Evolutionary conservation across 1,284 basidiomycete species (phyloP).

Genomic region (Pseudozyma sp.): DNA sequence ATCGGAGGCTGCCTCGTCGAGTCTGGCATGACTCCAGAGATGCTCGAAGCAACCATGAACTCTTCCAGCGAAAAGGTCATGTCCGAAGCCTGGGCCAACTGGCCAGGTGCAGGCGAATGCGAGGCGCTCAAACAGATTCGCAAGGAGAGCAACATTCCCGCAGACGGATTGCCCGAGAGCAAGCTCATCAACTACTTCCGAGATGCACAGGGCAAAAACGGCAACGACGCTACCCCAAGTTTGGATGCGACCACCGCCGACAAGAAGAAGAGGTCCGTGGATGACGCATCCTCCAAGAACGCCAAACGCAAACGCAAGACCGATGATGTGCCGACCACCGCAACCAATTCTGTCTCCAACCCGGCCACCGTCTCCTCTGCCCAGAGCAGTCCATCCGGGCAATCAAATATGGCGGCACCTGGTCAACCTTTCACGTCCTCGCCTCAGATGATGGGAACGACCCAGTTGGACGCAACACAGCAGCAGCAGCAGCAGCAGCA

Average conservation of each 20-base stretch:
- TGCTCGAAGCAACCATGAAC: slow-evolving; percentile 50
- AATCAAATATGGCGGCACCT: neutral
- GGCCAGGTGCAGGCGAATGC: slow-evolving; percentile 60
- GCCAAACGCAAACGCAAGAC: slow-evolving; percentile 37
- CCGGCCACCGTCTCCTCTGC: slow-evolving; percentile 12
- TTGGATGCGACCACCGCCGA: slow-evolving; percentile 4
- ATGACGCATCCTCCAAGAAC: slow-evolving; percentile 18
- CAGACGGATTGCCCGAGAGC: slow-evolving; percentile 61
- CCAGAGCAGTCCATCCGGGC: slow-evolving; percentile 19
- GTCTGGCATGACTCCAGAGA: slow-evolving; percentile 42
- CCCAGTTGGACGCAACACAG: slow-evolving; percentile 6
- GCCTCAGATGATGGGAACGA: slow-evolving; percentile 2
- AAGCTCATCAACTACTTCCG: slow-evolving; percentile 34
- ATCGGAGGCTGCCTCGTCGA: slow-evolving; percentile 56
- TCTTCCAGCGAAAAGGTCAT: slow-evolving; percentile 56
- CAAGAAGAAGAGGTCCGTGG: slow-evolving; percentile 33
- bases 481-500: slow-evolving; percentile 21
- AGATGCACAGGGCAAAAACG: slow-evolving; percentile 5
- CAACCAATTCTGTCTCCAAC: neutral
- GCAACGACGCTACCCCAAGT: neutral
- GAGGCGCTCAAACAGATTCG: slow-evolving; percentile 57
- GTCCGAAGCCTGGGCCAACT: slow-evolving; percentile 58
- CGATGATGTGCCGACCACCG: slow-evolving; percentile 3
- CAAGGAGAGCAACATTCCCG: slow-evolving; percentile 57
- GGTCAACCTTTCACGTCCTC: slow-evolving; percentile 2